A percentile compares a stretch with the other conserved stretches of the same genome.
These are phyloP conservation scores for Pulveroboletus sp. DNA, from an alignment of 768 basidiomycete species.

Conservation along the genomic window DNA sequence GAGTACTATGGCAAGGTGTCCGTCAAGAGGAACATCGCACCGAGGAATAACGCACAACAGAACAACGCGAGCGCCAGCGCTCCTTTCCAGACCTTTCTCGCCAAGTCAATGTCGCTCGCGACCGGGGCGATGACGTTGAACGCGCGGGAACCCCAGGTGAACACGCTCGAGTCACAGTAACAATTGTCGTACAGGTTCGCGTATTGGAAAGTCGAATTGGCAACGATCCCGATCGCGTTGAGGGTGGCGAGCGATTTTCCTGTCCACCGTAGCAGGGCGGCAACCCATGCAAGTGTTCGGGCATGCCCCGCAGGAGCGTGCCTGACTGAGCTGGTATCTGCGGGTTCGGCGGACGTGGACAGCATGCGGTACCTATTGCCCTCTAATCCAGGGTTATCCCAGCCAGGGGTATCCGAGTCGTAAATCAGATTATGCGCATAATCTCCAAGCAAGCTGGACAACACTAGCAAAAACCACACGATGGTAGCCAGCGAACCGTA, in stretches of 20 bases:
- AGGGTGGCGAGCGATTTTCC: constrained; percentile 26
- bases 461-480: constrained; percentile 29
- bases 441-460: constrained; percentile 26
- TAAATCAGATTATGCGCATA: constrained; percentile 9
- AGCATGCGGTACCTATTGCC: background rate
- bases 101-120: constrained; percentile 19
- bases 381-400: background rate
- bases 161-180: constrained; percentile 28
- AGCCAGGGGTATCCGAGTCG: background rate
- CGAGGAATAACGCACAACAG: constrained; percentile 23
- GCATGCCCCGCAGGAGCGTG: background rate
- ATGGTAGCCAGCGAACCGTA: constrained; percentile 28
- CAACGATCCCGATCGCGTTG: constrained; percentile 26
- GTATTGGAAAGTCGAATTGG: constrained; percentile 29
- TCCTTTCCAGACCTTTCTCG: constrained; percentile 35
- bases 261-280: constrained; percentile 22
- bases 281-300: background rate
- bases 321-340: no score
- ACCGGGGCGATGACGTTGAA: constrained; percentile 26
- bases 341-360: background rate
- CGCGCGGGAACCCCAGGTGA: constrained; percentile 16
- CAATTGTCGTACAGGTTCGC: constrained; percentile 24
- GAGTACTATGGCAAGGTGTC: constrained; percentile 17
- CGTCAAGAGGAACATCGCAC: constrained; percentile 25
- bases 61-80: constrained; percentile 29